Evolutionary conservation across 495 filamentous ascomycete genomes (phyloP), one percentile per base, ranked within the genome.

Genomic region (Penicillium alfredii): DNA sequence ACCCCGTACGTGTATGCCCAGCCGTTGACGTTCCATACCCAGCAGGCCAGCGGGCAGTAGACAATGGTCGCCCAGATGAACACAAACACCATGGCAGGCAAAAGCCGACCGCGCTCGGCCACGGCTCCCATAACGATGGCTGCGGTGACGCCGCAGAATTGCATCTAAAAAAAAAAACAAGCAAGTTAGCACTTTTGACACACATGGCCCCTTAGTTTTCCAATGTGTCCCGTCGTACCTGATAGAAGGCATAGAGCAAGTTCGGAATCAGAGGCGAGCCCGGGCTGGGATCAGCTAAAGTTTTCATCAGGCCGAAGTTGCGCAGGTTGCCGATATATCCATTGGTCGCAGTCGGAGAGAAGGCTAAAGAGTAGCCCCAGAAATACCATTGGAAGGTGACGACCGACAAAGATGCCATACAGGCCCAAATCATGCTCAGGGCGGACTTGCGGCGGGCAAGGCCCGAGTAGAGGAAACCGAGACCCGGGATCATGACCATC

Each of bases 51-150:
- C 0, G 92, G 92, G 64, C 92, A 97, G 76, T 98, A 98, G 33
- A 97, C 92, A 37, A 96, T 72, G 0, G 93, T 97, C 1, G 86
- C 88, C 93, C 93, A 98, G 71, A 85, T 76, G 69, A 94, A 97
- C 40, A 76, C 72, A 67, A 97, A 98, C 33, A 97, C 83, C 82
- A 96, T 84, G 47, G 85, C 80, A n/a, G 93, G 92, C 25, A 97
- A 72, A 29, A 98, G 73, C 37, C 93, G 88, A 44, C 93, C 92
- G 38, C 93, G 85, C 57, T 97, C 93, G 20, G 92, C 90, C 27
- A 93, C 82, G 23, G 86, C 84, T 26, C 92, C 92, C 64, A 94
- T 82, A 19, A 92, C 77, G 55, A 98, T 94, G 29, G 88, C 92
- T 28, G 82, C 89, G 11, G 93, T 97, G 25, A 88, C 84, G 46